Percentiles rank a stretch among this genome's conserved stretches.
These are phyloP conservation scores for Talaromyces sp. DNA, from an alignment of 2,329 filamentous ascomycete species.

Conservation along the genomic window DNA sequence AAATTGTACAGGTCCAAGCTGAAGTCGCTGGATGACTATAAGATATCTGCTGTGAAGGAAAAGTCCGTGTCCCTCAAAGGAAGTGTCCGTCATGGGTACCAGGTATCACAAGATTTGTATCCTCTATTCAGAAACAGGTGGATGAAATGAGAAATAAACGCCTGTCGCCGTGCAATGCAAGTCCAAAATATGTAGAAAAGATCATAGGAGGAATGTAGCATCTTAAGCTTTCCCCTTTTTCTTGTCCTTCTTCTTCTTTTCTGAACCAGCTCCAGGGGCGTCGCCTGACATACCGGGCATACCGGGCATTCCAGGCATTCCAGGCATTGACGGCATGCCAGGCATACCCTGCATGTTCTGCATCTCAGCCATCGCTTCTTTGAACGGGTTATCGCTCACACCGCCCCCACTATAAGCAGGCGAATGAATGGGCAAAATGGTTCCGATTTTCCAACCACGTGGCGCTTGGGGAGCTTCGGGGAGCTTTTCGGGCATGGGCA, in stretches of 20 bases:
- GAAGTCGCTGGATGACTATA: neutral
- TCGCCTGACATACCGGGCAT: slow-evolving; percentile 43
- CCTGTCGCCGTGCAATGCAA: slow-evolving; percentile 42
- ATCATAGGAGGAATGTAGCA: slow-evolving; percentile 2
- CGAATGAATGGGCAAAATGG: slow-evolving; percentile 82
- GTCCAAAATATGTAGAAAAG: slow-evolving; percentile 24
- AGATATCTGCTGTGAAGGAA: neutral
- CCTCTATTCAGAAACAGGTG: slow-evolving; percentile 10
- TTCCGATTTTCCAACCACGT: slow-evolving; percentile 86
- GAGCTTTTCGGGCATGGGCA: slow-evolving; percentile 67
- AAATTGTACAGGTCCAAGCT: neutral
- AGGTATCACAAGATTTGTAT: slow-evolving; percentile 9
- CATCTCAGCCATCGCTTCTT: slow-evolving; percentile 98
- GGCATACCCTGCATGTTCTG: slow-evolving; percentile 52
- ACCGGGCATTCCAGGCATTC: slow-evolving; percentile 56
- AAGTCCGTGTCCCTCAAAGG: neutral
- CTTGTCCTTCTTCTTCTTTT: slow-evolving; percentile 54
- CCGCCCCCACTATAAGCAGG: slow-evolving; percentile 90
- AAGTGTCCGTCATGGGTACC: neutral
- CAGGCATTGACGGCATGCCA: slow-evolving; percentile 43
- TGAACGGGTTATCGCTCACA: slow-evolving; percentile 89
- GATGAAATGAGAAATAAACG: slow-evolving; percentile 2
- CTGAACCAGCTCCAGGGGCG: slow-evolving; percentile 28
- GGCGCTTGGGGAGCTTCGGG: slow-evolving; percentile 77
- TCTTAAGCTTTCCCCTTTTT: slow-evolving; percentile 51